Evolutionary conservation across 176 grass and related monocot genomes (phyloP), one percentile per base, ranked within the genome.

Genomic region (Raddia guianensis): DNA sequence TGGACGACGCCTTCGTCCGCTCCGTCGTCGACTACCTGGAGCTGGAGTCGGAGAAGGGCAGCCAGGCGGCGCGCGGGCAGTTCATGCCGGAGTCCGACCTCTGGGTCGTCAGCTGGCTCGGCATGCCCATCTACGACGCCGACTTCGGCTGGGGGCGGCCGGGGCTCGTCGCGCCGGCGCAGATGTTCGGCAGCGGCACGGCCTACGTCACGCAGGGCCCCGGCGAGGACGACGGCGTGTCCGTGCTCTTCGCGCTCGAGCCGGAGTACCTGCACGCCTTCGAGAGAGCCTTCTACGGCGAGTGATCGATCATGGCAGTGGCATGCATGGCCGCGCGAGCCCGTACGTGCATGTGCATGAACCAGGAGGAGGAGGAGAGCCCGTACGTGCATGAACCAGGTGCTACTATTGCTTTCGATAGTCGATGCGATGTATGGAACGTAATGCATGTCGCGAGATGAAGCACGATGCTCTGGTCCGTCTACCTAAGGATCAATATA

Each of bases 71-170:
- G 66, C 81, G 87, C 14, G 84, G 87, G 54, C 88, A 90, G 83
- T 68, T 90, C 74, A 90, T 85, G 87, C 87, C 83, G 45, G 73
- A 87, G 84, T 77, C 91, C 7, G 82, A 86, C 63, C 82, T 93
- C 0, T 81, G 74, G 73, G 73, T 89, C 14, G 86, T 87, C 27
- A 97, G 94, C 78, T 97, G 91, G 94, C 83, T 91, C 5, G 86
- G 81, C 14, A 55, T 91, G 80, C 89, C 91, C 45, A 87, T 97
- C 59, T 45, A 91, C 83, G 94, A 91, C 73, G 89, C 89, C 7
- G 84, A 97, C 80, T 94, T 97, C 71, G 91, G 91, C 0, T 97
- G 89, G 91, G 94, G 94, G 0, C 37, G 27, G 19, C 94, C 86
- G 0, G 62, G 56, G 45, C 64, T 93, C 72, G 90, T 89, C 15